These are phyloP conservation scores for Symbiodinium natans DNA, from an alignment of 73 alveolate species.

Conservation along the genomic window DNA sequence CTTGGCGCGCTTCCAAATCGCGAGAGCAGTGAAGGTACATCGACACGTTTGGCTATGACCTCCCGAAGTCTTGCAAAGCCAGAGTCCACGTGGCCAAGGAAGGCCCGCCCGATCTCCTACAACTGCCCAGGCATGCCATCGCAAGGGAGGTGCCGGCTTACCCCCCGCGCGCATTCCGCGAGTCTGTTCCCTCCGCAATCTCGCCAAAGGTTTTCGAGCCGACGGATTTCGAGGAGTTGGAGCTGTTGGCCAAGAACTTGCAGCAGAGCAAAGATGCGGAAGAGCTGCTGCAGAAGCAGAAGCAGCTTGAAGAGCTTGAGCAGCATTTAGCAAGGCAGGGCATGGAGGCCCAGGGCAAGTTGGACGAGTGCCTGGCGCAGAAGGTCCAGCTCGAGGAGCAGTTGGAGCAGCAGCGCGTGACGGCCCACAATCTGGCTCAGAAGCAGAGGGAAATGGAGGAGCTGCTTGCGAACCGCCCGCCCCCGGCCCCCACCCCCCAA, in stretches of 20 bases:
- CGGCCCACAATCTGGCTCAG: background rate
- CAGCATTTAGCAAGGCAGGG: background rate
- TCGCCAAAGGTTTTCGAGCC: background rate
- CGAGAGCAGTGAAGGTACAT: too few relatives aligned
- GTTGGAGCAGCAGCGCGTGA: background rate
- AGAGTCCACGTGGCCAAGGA: background rate
- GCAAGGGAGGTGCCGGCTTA: background rate
- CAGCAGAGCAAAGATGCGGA: background rate
- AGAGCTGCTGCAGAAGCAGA: background rate
- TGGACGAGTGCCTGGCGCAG: background rate
- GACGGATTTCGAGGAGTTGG: background rate
- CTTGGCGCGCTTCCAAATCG: too few relatives aligned
- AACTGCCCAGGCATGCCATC: background rate
- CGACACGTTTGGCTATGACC: background rate
- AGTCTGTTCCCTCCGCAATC: background rate
- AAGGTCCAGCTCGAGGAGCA: background rate
- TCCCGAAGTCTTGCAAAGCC: background rate
- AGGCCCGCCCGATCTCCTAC: background rate
- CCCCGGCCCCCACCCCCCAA: too few relatives aligned
- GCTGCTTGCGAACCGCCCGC: too few relatives aligned
- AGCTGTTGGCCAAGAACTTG: background rate
- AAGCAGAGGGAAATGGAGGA: background rate
- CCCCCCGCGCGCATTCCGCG: too few relatives aligned
- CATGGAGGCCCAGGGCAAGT: background rate
- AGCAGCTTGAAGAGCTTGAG: background rate